These are phyloP conservation scores for Saccharum officinarum DNA, from an alignment of 176 grass and related monocot species.

Conservation along the genomic window DNA sequence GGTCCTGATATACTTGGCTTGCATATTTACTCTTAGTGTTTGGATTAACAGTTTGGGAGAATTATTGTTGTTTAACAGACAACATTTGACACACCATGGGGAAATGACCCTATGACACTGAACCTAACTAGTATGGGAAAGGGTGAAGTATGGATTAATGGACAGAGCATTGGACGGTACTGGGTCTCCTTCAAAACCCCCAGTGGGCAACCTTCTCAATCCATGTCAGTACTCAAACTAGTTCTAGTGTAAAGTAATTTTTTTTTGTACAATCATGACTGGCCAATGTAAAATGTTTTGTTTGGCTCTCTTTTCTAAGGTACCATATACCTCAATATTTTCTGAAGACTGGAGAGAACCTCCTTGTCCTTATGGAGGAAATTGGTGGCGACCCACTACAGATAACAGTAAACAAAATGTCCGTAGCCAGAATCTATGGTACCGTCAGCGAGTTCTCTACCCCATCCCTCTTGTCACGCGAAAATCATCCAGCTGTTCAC, in stretches of 20 bases:
- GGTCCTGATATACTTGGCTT: neutral
- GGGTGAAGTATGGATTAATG: constrained; percentile 84
- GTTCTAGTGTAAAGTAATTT: neutral
- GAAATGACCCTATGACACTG: constrained; percentile 61
- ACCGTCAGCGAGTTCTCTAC: constrained; percentile 31
- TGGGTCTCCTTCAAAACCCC: constrained; percentile 78
- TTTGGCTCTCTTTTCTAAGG: constrained; percentile 42
- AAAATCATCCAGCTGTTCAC: constrained; percentile 22
- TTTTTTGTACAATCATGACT: neutral
- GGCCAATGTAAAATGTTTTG: neutral
- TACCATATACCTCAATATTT: constrained; percentile 82
- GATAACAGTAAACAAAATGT: constrained; percentile 71
- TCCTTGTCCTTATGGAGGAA: constrained; percentile 84
- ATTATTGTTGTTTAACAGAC: constrained; percentile 48
- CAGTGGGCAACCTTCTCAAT: constrained; percentile 64
- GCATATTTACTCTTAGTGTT: constrained; percentile 3
- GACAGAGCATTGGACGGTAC: constrained; percentile 81
- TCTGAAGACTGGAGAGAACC: constrained; percentile 51
- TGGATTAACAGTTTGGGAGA: constrained; percentile 1
- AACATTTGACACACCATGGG: constrained; percentile 61
- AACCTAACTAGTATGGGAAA: constrained; percentile 91
- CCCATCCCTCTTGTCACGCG: constrained; percentile 8
- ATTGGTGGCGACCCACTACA: constrained; percentile 60
- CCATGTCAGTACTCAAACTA: constrained; percentile 50
- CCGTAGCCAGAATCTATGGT: constrained; percentile 45